These are phyloP conservation scores for Zygosaccharomyces bisporus DNA, from an alignment of 805 yeast genomes.

Conservation along the genomic window DNA sequence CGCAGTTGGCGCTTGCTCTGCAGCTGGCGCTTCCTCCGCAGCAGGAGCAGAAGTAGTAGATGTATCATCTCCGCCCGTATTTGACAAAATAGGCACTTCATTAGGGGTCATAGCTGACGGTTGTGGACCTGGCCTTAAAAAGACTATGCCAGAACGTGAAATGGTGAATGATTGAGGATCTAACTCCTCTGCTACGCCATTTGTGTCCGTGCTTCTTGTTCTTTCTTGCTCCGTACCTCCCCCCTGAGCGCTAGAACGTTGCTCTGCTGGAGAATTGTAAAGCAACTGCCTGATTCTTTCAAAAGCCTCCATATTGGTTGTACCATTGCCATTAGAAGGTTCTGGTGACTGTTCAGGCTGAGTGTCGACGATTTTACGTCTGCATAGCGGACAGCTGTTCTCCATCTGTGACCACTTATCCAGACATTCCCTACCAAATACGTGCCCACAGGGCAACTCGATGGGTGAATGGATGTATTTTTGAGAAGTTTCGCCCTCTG, in stretches of 20 bases:
- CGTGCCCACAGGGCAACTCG: conserved; percentile 78
- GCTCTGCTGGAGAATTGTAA: conserved; percentile 16
- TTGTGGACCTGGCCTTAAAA: conserved; percentile 16
- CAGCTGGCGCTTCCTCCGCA: conserved; percentile 7
- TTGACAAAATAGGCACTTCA: neutral
- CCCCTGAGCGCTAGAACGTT: neutral
- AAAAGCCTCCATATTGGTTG: conserved; percentile 26
- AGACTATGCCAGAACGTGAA: conserved; percentile 21
- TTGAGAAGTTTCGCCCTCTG: conserved; percentile 19
- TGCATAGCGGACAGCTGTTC: conserved; percentile 82
- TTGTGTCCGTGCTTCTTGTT: neutral
- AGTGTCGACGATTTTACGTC: conserved; percentile 47
- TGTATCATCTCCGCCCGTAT: neutral
- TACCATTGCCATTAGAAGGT: conserved; percentile 6
- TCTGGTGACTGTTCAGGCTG: conserved; percentile 10
- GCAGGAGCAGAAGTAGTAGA: conserved; percentile 6
- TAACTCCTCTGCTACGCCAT: neutral
- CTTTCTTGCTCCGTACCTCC: neutral
- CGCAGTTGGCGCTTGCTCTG: conserved; percentile 5
- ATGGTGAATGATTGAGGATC: conserved; percentile 16
- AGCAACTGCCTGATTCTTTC: conserved; percentile 31
- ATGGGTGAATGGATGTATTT: conserved; percentile 58
- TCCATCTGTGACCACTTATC: conserved; percentile 76
- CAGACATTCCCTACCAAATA: conserved; percentile 83
- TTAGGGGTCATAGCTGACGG: neutral